Conservation (phyloP, 169 alveolate species). For the Babesia divergens region DNA sequence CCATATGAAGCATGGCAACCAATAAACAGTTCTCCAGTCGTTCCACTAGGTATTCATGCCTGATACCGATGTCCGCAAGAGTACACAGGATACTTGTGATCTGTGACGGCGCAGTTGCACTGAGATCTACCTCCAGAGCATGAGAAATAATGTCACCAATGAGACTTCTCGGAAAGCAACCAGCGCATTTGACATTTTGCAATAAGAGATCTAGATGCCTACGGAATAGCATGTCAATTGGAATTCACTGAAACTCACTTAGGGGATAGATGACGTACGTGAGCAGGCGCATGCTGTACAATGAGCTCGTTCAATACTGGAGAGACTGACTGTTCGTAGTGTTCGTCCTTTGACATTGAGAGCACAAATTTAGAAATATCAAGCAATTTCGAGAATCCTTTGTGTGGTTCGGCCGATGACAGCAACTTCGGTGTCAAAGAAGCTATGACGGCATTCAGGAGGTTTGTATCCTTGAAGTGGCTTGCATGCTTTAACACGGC, state of each 20-base stretch:
- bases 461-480: neutral
- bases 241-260: neutral
- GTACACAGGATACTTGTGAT: slow-evolving; percentile 6
- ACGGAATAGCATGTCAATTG: neutral
- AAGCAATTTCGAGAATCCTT: slow-evolving; percentile 7
- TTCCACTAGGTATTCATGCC: slow-evolving; percentile 38
- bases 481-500: neutral
- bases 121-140: slow-evolving; percentile 25
- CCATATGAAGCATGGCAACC: neutral
- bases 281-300: slow-evolving; percentile 4
- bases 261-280: slow-evolving; percentile 8
- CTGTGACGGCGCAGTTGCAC: neutral
- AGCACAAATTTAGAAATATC: slow-evolving; percentile 18
- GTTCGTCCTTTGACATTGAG: neutral
- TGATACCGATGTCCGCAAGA: slow-evolving; percentile 18
- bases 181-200: neutral
- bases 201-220: slow-evolving; percentile 26
- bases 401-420: slow-evolving; percentile 1
- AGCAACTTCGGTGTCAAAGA: neutral
- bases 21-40: slow-evolving; percentile 9
- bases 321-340: neutral
- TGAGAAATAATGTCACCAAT: slow-evolving; percentile 2
- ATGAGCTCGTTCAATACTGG: neutral
- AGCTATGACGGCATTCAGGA: slow-evolving; percentile 14
- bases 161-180: neutral